Evolutionary conservation across 495 filamentous ascomycete species (phyloP), one percentile per base, ranked within the genome.

Genomic region (Penicillium soppii): DNA sequence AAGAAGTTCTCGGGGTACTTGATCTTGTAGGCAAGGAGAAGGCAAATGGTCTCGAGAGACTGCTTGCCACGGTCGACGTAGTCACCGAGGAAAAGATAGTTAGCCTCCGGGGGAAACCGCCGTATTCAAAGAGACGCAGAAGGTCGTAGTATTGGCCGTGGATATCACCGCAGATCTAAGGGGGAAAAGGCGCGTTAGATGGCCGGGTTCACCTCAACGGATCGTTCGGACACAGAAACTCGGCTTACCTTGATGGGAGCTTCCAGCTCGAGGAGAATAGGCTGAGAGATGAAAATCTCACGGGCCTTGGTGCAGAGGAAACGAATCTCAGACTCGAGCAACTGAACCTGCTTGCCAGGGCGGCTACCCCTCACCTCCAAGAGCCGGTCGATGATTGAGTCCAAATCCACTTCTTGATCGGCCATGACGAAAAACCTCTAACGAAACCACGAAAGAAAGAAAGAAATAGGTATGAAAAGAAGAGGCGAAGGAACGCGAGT

Each of bases 1-100:
- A 98, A 98, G 82, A 98, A 98, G 81, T 98, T 98, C 79, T 98
- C 94, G 30, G 94, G 94, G 69, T 97, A 98, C 78, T 97, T 97
- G 82, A 98, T 98, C 84, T 98, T 98, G 83, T 98, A 98, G 13
- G 94, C 94, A 9, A 98, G 83, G 44, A 98, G 83, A 49, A 98
- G 81, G 80, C 94, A 98, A 78, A 98, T 98, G 52, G 94, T 98
- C 81, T 98, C 94, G 27, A 98, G 86, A 3, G 95, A 97, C 77
- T 98, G 94, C 82, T 98, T 98, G 74, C 94, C 94, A 77, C 94
- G 87, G 71, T 98, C 94, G 61, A 98, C 94, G 66, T 98, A 98
- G 66, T 98, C 94, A 59, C 94, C 94, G 17, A 98, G 89, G 83
- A 98, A 98, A 52, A 98, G 90, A 71, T 98, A 98, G 76, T 98